Evolutionary conservation across 495 filamentous ascomycete species (phyloP).

Genomic region (Tuber brumale): DNA sequence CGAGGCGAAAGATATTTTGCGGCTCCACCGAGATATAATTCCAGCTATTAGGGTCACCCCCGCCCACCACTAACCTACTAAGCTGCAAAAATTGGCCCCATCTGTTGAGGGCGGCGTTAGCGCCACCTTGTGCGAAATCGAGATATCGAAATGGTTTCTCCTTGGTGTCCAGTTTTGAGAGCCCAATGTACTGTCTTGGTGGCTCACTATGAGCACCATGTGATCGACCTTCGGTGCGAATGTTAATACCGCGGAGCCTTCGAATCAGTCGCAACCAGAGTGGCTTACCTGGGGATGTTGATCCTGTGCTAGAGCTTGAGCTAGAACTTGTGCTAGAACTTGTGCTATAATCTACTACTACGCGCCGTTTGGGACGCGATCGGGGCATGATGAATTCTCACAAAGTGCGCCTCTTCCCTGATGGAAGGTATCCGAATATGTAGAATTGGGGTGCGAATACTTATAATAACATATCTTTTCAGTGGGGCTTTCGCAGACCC

Average conservation of each 20-base stretch:
- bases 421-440: background rate
- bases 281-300: background rate
- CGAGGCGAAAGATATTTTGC: background rate
- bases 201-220: no score
- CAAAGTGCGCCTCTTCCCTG: background rate
- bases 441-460: background rate
- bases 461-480: background rate
- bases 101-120: background rate
- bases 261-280: background rate
- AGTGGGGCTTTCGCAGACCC: no score
- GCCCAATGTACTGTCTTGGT: background rate
- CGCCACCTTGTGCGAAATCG: background rate
- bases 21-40: background rate
- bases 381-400: background rate
- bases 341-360: background rate
- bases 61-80: background rate
- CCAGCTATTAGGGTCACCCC: background rate
- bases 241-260: background rate
- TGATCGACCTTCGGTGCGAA: background rate
- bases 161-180: background rate
- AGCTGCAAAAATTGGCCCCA: background rate
- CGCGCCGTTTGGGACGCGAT: rapidly evolving
- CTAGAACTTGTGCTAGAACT: background rate
- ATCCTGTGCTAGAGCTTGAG: background rate
- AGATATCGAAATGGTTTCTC: background rate